Evolutionary conservation across 2,329 filamentous ascomycete species (phyloP).

Genomic region (Chaetoscypha palmicola): DNA sequence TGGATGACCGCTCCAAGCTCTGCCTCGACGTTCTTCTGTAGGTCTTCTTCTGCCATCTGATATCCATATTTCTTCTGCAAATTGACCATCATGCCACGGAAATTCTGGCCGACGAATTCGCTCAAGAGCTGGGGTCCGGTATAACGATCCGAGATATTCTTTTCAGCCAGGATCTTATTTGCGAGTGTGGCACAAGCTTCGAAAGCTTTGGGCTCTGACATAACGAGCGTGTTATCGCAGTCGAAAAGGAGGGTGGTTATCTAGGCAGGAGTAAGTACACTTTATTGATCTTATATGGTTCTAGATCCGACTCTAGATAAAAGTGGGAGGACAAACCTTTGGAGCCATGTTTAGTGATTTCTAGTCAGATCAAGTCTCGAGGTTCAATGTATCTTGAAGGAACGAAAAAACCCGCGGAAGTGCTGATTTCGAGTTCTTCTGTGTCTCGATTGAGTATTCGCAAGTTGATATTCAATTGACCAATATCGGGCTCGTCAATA

Average conservation of each 20-base stretch:
- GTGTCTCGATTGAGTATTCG: no score
- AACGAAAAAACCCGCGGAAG: no score
- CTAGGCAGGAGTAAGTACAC: slow-evolving; percentile 32
- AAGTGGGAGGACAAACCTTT: no score
- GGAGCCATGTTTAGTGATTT: no score
- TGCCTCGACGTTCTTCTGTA: slow-evolving; percentile 64
- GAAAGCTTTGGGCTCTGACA: slow-evolving; percentile 85
- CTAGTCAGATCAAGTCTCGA: no score
- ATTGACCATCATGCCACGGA: slow-evolving; percentile 79
- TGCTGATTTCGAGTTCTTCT: no score
- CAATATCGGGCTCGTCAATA: no score
- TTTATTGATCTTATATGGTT: no score
- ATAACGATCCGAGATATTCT: slow-evolving; percentile 60
- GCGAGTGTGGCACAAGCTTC: slow-evolving; percentile 84
- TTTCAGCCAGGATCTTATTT: slow-evolving; percentile 72
- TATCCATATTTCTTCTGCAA: slow-evolving; percentile 73
- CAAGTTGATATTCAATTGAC: no score
- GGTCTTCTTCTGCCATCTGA: slow-evolving; percentile 57
- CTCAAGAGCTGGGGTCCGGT: slow-evolving; percentile 70
- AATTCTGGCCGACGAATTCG: slow-evolving; percentile 91
- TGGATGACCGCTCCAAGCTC: slow-evolving; percentile 81
- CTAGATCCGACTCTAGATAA: no score
- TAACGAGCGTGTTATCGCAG: slow-evolving; percentile 86
- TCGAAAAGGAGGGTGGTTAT: slow-evolving; percentile 70
- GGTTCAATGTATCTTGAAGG: no score